Percentiles rank a stretch among this genome's conserved stretches.
phyloP scores from a whole-genome alignment of 2,329 filamentous ascomycete species.

The Penicillium palitans region DNA sequence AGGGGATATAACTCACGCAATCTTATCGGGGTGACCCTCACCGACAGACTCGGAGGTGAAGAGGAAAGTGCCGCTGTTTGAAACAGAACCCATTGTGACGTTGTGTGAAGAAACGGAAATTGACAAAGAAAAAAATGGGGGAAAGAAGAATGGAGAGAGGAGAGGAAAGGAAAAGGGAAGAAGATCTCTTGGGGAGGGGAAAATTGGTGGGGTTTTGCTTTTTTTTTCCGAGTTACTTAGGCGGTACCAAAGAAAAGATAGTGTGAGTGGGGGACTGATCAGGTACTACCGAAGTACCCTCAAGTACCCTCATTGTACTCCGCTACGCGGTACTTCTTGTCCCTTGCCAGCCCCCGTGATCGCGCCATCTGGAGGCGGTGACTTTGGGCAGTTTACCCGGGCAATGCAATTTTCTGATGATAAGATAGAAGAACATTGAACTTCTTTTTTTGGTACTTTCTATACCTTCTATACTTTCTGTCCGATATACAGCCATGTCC shows the following conservation, averaged over 20 bases:
- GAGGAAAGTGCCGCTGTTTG: slow-evolving; percentile 68
- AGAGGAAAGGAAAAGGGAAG: slow-evolving; percentile 34
- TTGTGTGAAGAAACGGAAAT: slow-evolving; percentile 20
- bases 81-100: slow-evolving; percentile 62
- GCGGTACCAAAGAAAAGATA: slow-evolving; percentile 10
- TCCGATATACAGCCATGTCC: slow-evolving; percentile 61
- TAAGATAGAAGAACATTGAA: slow-evolving; percentile 19
- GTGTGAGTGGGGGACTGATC: slow-evolving; percentile 8
- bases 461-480: not conserved
- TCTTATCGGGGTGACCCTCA: slow-evolving; percentile 94
- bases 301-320: slow-evolving; percentile 9
- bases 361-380: slow-evolving; percentile 35
- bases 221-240: slow-evolving; percentile 14
- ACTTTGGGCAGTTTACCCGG: slow-evolving; percentile 21
- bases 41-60: slow-evolving; percentile 91
- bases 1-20: slow-evolving; percentile 58
- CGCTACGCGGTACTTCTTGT: slow-evolving; percentile 12
- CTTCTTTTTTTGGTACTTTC: not conserved
- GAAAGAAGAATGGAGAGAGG: slow-evolving; percentile 15
- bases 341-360: slow-evolving; percentile 28
- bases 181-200: slow-evolving; percentile 21
- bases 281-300: slow-evolving; percentile 12
- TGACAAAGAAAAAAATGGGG: slow-evolving; percentile 21
- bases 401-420: slow-evolving; percentile 20
- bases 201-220: slow-evolving; percentile 27